A percentile compares a stretch with the other conserved stretches of the same genome.
Conservation (phyloP, 2,329 filamentous ascomycete genomes). For the Harringtonia aguacate region DNA sequence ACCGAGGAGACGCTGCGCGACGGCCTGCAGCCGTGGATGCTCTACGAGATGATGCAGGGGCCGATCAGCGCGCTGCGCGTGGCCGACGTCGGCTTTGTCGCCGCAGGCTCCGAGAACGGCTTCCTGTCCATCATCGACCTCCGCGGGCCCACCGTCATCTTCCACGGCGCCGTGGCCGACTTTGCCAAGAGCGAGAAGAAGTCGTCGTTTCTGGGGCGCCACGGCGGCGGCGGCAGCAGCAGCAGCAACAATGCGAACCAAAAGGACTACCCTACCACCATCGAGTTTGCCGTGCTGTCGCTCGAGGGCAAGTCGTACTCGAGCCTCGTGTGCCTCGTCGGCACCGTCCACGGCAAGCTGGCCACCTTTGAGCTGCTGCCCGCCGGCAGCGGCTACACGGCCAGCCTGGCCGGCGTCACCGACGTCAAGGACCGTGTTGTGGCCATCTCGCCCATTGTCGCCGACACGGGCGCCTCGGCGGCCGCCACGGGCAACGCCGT, state of each 20-base stretch:
- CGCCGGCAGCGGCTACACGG: constrained; percentile 59
- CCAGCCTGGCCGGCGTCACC: constrained; percentile 57
- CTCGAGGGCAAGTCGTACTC: constrained; percentile 92
- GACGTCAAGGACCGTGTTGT: constrained; percentile 61
- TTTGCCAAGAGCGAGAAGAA: constrained; percentile 69
- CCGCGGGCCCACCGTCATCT: constrained; percentile 76
- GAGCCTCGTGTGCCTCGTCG: constrained; percentile 85
- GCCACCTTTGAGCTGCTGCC: constrained; percentile 88
- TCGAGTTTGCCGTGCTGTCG: constrained; percentile 91
- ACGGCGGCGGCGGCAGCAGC: constrained; percentile 26
- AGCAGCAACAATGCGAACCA: too few relatives aligned
- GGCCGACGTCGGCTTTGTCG: constrained; percentile 90
- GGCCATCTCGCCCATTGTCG: constrained; percentile 67
- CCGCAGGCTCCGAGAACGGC: constrained; percentile 74
- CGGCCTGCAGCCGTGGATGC: constrained; percentile 54
- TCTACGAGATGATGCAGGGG: constrained; percentile 78
- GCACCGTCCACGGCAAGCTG: constrained; percentile 74
- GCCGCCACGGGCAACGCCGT: constrained; percentile 65
- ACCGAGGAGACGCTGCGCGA: constrained; percentile 65
- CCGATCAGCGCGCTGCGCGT: constrained; percentile 69
- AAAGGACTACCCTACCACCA: constrained; percentile 65
- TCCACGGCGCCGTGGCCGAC: constrained; percentile 60
- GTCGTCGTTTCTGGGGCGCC: constrained; percentile 55
- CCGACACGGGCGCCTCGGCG: constrained; percentile 66
- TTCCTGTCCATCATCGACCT: constrained; percentile 76